Percentiles rank a stretch among this genome's conserved stretches.
phyloP scores from a whole-genome alignment of 2,329 filamentous ascomycete species.

The Exserohilum turcica region DNA sequence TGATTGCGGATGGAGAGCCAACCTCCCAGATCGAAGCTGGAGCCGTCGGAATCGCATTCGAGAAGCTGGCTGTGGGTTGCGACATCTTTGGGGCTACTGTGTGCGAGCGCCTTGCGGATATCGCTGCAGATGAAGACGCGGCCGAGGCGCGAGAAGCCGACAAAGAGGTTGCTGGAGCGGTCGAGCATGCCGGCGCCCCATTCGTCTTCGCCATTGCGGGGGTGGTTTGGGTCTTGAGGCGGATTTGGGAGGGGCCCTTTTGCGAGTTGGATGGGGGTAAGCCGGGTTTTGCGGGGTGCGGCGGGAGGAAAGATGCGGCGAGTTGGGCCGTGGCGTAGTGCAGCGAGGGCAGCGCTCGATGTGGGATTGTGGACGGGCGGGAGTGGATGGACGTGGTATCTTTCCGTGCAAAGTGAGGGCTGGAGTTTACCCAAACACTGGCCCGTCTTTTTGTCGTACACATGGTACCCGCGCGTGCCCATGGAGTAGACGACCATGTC shows the following conservation, averaged over 20 bases:
- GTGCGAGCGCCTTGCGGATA: slow-evolving; percentile 7
- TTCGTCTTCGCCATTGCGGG: slow-evolving; percentile 3
- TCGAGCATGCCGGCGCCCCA: slow-evolving; percentile 16
- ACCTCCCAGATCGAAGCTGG: slow-evolving; percentile 1
- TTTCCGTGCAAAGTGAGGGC: slow-evolving; percentile 8
- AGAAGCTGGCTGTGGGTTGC: slow-evolving; percentile 4
- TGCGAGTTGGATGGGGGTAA: not conserved
- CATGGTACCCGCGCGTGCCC: slow-evolving; percentile 11
- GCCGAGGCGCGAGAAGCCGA: slow-evolving; percentile 8
- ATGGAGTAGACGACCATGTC: slow-evolving; percentile 11
- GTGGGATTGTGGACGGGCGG: not conserved
- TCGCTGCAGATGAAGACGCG: slow-evolving; percentile 7
- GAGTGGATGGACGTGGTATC: slow-evolving; percentile 1
- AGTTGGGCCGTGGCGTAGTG: not conserved
- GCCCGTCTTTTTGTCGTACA: slow-evolving; percentile 10
- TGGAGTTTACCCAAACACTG: slow-evolving; percentile 3
- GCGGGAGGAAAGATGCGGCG: slow-evolving; percentile 1
- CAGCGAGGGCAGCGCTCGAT: not conserved
- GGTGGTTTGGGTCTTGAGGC: not conserved
- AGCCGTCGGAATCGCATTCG: slow-evolving; percentile 7
- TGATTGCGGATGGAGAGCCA: slow-evolving; percentile 8
- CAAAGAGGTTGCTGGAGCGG: slow-evolving; percentile 9
- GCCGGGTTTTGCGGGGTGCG: slow-evolving; percentile 3
- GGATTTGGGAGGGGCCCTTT: slow-evolving; percentile 5
- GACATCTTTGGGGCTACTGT: not conserved